Percentiles rank a stretch among this genome's conserved stretches.
phyloP scores from a whole-genome alignment of 306 rosid species.

The Prunus davidiana region DNA sequence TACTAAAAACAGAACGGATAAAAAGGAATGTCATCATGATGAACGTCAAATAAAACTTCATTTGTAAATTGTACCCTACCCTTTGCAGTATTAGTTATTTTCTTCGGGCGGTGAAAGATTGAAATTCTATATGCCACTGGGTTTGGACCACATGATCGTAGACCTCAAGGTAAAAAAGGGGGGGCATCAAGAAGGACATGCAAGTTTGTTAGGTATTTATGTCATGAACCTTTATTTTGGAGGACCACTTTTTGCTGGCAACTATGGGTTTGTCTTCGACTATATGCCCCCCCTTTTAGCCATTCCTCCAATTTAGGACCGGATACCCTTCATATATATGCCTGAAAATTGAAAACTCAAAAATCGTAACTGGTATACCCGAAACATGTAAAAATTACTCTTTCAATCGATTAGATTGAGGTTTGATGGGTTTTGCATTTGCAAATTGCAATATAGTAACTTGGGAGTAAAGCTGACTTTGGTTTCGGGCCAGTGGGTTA shows the following conservation, averaged over 20 bases:
- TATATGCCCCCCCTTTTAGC: background rate
- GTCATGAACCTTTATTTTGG: background rate
- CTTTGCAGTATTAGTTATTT: no score
- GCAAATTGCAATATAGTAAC: background rate
- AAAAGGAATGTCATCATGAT: background rate
- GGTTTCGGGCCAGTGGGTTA: background rate
- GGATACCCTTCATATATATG: background rate
- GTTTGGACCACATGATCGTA: slow-evolving; percentile 10
- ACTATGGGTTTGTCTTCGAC: background rate
- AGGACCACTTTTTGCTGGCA: slow-evolving; percentile 3
- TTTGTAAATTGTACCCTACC: no score
- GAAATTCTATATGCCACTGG: background rate
- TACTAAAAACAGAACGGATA: background rate
- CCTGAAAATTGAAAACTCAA: background rate
- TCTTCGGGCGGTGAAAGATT: no score
- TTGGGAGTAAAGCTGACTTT: background rate
- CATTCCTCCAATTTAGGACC: slow-evolving; percentile 8
- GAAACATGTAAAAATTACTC: no score
- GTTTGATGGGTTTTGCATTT: background rate
- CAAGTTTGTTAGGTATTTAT: background rate
- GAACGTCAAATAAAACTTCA: no score
- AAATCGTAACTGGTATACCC: no score
- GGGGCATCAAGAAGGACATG: background rate
- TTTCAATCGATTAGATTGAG: no score
- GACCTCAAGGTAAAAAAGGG: background rate